Evolutionary conservation across 805 yeast genomes (phyloP), one percentile per base, ranked within the genome.

Genomic region (Ogataea pignaliae): DNA sequence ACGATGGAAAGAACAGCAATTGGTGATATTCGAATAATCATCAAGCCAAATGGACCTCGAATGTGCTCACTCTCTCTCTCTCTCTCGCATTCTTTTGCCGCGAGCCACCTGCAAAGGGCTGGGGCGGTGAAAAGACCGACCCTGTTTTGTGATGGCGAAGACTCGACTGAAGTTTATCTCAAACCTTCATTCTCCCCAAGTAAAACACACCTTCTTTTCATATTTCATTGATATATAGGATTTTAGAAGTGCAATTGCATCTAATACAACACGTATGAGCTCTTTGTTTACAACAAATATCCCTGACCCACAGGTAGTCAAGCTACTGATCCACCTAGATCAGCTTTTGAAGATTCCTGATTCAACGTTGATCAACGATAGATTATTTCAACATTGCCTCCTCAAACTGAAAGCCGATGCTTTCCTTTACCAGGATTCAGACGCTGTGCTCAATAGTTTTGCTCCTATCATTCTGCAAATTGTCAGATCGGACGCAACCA

Each of bases 401-500:
- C 31, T 50, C 14, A 48, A 41, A 15, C 37, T 58, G n/a, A 50
- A 42, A 36, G 37, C 41, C 12, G 61, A 58, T 29, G 10, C 39
- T 16, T 36, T 51, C 1, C 37, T 57, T 15, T 50, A 49, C 36
- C 18, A 38, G 5, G 43, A 48, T 3, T 44, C 39, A 9, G 41
- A 47, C 3, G 34, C 51, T 4, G 36, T 55, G 12, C 39, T 45
- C 34, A 44, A 14, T 39, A 48, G 29, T 38, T 43, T 61, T 14
- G 45, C 55, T 2, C 60, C 62, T 4, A 42, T 47, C 8, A 43
- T 56, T 14, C 38, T 61, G 9, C 28, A 45, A 10, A 53, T 64
- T 3, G 54, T 65, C 3, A 51, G 56, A 37, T 55, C 63, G 0
- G 43, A 57, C 33, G 34, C 44, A 3, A 56, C 64, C 2, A 57